These are phyloP conservation scores for Pontederia paniculata DNA, from an alignment of 176 grass and related monocot species.

Conservation along the genomic window DNA sequence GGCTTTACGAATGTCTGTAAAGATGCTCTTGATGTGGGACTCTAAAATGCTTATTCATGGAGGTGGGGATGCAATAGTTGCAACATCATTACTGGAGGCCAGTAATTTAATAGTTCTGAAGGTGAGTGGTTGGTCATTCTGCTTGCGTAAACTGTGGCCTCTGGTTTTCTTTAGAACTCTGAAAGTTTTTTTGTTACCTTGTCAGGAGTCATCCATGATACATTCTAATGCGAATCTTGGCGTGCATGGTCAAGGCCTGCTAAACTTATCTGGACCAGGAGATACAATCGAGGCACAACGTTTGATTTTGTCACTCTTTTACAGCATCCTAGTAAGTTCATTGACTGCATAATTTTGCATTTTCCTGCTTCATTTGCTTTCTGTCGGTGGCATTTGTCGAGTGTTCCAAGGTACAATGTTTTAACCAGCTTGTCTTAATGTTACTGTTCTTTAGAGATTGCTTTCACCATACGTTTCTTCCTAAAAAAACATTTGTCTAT, in stretches of 20 bases:
- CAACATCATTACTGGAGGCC: slow-evolving; percentile 86
- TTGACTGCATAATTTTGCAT: slow-evolving; percentile 1
- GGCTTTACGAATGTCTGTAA: slow-evolving; percentile 94
- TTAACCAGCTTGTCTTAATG: no score
- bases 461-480: no score
- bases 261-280: slow-evolving; percentile 93
- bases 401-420: no score
- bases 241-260: slow-evolving; percentile 91
- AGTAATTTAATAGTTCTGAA: slow-evolving; percentile 99
- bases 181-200: background rate
- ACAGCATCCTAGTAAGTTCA: slow-evolving; percentile 78
- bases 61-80: slow-evolving; percentile 75
- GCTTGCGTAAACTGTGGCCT: background rate
- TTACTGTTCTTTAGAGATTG: no score
- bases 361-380: slow-evolving; percentile 1
- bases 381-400: background rate
- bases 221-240: slow-evolving; percentile 99
- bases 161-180: slow-evolving; percentile 3
- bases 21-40: slow-evolving; percentile 99
- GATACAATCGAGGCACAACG: slow-evolving; percentile 86
- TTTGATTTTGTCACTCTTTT: slow-evolving; percentile 96
- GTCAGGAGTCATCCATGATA: slow-evolving; percentile 74
- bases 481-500: no score
- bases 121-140: slow-evolving; percentile 29
- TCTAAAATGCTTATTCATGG: slow-evolving; percentile 92